phyloP scores from a whole-genome alignment of 1,139 yeast genomes.

The Lodderomyces margitis region DNA sequence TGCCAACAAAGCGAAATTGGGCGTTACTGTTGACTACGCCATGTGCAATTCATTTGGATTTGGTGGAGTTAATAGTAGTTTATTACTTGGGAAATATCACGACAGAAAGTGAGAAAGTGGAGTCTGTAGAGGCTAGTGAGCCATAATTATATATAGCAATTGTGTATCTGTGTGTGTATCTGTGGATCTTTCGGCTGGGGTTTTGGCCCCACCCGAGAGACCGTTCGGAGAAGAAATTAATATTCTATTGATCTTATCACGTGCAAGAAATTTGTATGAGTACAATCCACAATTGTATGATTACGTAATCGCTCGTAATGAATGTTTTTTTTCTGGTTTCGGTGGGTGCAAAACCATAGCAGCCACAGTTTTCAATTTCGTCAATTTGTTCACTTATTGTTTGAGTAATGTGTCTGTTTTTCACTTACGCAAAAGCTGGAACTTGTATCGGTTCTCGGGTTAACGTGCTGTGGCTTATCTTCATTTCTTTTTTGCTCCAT shows the following conservation, averaged over 20 bases:
- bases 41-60: constrained; percentile 93
- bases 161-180: not conserved
- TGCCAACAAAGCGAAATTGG: constrained; percentile 38
- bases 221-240: too few species aligned
- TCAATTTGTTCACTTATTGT: too few species aligned
- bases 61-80: constrained; percentile 91
- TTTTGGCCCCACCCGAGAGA: not conserved
- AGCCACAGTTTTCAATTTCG: constrained; percentile 6
- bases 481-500: not conserved
- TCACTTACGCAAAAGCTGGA: too few species aligned
- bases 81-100: constrained; percentile 22
- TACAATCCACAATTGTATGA: too few species aligned
- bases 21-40: constrained; percentile 51
- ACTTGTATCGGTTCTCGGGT: not conserved
- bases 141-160: not conserved
- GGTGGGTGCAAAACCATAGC: constrained; percentile 2
- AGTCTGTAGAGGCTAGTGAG: not conserved
- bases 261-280: too few species aligned
- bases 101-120: not conserved
- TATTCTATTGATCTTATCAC: too few species aligned
- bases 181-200: constrained; percentile 2
- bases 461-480: constrained; percentile 2
- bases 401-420: too few species aligned
- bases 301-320: not conserved
- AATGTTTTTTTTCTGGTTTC: not conserved